Evolutionary conservation across 2,329 filamentous ascomycete species (phyloP).

Genomic region (Hymenoscyphus infarciens): DNA sequence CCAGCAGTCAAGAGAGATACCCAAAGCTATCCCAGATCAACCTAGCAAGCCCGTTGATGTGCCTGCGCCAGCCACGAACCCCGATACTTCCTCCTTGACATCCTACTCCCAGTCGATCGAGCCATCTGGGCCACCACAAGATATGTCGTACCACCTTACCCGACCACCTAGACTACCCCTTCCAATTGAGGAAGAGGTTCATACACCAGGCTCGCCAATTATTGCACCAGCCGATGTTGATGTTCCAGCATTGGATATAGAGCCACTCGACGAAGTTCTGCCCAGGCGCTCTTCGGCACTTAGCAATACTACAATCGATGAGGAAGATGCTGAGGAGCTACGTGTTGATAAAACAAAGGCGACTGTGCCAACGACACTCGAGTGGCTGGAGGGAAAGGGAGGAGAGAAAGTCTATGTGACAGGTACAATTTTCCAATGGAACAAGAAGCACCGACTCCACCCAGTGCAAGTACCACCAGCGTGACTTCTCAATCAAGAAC

Average conservation of each 20-base stretch:
- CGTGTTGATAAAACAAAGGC: slow-evolving; percentile 70
- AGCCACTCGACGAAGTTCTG: slow-evolving; percentile 44
- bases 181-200: slow-evolving; percentile 87
- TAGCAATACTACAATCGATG: slow-evolving; percentile 65
- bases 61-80: slow-evolving; percentile 25
- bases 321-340: slow-evolving; percentile 78
- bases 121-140: slow-evolving; percentile 43
- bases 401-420: slow-evolving; percentile 95
- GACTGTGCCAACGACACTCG: slow-evolving; percentile 77
- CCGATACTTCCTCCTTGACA: slow-evolving; percentile 27
- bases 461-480: slow-evolving; percentile 59
- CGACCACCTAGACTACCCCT: slow-evolving; percentile 87
- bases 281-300: slow-evolving; percentile 54
- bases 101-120: slow-evolving; percentile 48
- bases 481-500: slow-evolving; percentile 9
- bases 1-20: slow-evolving; percentile 31
- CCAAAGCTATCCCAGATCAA: slow-evolving; percentile 37
- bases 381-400: slow-evolving; percentile 66
- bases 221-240: slow-evolving; percentile 62
- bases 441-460: slow-evolving; percentile 84
- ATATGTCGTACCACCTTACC: slow-evolving; percentile 57
- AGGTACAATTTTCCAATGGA: slow-evolving; percentile 96
- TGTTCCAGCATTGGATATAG: slow-evolving; percentile 33
- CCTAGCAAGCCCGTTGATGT: slow-evolving; percentile 59
- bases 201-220: slow-evolving; percentile 87